Conservation (phyloP, 345 rosid genomes). For the Heritiera littoralis region DNA sequence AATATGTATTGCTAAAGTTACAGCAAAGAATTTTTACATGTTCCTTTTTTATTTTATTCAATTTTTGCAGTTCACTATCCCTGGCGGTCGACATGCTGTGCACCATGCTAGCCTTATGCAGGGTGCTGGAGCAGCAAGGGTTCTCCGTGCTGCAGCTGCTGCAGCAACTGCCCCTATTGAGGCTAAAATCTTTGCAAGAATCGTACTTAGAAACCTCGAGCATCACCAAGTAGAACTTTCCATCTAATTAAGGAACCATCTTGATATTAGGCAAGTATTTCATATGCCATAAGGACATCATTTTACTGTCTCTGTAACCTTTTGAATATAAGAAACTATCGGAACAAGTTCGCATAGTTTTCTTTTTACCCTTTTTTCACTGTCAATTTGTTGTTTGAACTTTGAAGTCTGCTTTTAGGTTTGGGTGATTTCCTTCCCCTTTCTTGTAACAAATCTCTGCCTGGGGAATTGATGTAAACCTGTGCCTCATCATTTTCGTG, state of each 20-base stretch:
- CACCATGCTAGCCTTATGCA: constrained; percentile 94
- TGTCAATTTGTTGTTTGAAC: neutral
- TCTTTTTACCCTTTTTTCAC: neutral
- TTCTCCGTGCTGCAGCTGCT: constrained; percentile 84
- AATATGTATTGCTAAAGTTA: neutral
- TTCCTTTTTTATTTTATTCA: neutral
- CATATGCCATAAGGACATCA: neutral
- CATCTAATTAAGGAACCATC: constrained; percentile 3
- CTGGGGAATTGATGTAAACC: neutral
- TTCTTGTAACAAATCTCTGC: constrained; percentile 2
- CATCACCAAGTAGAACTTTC: constrained; percentile 63
- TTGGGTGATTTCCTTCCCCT: neutral
- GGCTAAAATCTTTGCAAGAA: constrained; percentile 81
- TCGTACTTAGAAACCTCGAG: constrained; percentile 81
- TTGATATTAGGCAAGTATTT: neutral
- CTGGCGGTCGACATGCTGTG: constrained; percentile 83
- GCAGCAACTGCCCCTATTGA: constrained; percentile 77
- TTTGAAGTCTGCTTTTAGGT: neutral
- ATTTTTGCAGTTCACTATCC: constrained; percentile 71
- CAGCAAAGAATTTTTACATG: neutral
- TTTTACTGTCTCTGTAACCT: neutral
- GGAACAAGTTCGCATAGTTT: neutral
- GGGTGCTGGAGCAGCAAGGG: constrained; percentile 71
- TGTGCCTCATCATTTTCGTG: neutral
- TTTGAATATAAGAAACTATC: neutral